phyloP scores from a whole-genome alignment of 1,139 yeast species.

The Yarrowia galli region DNA sequence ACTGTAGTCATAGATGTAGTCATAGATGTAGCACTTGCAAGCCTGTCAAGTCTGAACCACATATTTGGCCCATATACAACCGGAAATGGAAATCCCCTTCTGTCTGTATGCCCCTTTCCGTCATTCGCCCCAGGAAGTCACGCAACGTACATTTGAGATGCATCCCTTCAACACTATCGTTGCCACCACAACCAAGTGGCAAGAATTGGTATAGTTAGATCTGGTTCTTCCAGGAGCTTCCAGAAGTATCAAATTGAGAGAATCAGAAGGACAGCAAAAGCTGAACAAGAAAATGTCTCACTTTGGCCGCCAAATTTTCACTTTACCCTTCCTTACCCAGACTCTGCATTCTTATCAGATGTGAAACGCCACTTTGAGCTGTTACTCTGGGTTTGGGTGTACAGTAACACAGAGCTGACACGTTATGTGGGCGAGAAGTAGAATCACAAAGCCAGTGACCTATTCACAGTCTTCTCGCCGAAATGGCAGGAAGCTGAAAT shows the following conservation, averaged over 20 bases:
- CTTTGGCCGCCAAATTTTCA: background rate
- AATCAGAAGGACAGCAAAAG: background rate
- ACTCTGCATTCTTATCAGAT: constrained; percentile 8
- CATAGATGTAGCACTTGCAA: too few species aligned
- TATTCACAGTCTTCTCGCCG: too few species aligned
- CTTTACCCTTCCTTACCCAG: too few species aligned
- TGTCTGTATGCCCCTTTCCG: background rate
- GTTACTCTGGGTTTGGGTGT: background rate
- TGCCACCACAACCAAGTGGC: constrained; percentile 14
- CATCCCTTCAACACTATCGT: background rate
- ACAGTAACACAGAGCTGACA: background rate
- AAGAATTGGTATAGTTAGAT: background rate
- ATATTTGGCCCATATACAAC: too few species aligned
- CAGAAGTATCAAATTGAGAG: background rate
- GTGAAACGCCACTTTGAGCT: constrained; percentile 9
- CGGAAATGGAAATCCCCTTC: background rate
- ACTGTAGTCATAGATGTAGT: too few species aligned
- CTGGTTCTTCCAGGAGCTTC: background rate
- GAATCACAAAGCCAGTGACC: too few species aligned
- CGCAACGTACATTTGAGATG: constrained; percentile 5
- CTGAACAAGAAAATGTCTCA: background rate
- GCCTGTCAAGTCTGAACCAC: too few species aligned
- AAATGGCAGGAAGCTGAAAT: background rate
- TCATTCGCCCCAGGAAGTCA: background rate
- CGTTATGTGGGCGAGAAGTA: background rate